Percentiles rank a stretch among this genome's conserved stretches.
Conservation (phyloP, 768 basidiomycete species). For the Lactarius pseudohatsudake region DNA sequence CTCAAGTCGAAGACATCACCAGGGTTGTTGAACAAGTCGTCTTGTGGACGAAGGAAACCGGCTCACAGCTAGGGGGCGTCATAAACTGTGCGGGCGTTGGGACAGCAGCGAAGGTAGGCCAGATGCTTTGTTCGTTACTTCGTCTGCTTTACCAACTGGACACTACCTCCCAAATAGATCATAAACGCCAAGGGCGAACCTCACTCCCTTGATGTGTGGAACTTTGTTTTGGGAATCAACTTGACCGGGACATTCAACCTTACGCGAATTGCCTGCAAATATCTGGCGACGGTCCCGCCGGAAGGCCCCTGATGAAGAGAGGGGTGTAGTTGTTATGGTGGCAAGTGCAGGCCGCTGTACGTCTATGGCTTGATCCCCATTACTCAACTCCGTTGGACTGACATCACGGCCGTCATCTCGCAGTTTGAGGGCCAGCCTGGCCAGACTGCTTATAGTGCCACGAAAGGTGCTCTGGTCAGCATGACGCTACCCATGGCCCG, state of each 20-base stretch:
- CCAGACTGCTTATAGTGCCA: slow-evolving; percentile 55
- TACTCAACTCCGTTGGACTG: not conserved
- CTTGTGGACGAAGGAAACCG: slow-evolving; percentile 36
- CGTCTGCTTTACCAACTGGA: not conserved
- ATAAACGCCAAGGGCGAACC: slow-evolving; percentile 48
- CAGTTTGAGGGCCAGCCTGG: slow-evolving; percentile 60
- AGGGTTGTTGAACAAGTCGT: slow-evolving; percentile 32
- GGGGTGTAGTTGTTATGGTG: slow-evolving; percentile 58
- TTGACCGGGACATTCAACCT: slow-evolving; percentile 61
- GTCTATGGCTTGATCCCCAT: not conserved
- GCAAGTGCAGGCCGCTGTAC: slow-evolving; percentile 51
- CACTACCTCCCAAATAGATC: slow-evolving; percentile 38
- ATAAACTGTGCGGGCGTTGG: slow-evolving; percentile 60
- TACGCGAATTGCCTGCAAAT: slow-evolving; percentile 51
- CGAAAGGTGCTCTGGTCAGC: slow-evolving; percentile 55
- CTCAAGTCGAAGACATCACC: slow-evolving; percentile 32
- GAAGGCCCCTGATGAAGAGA: slow-evolving; percentile 53
- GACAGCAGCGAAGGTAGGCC: slow-evolving; percentile 33
- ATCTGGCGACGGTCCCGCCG: slow-evolving; percentile 46
- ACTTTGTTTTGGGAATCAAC: slow-evolving; percentile 53
- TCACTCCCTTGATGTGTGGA: slow-evolving; percentile 52
- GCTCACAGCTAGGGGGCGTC: slow-evolving; percentile 54
- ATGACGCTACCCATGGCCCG: slow-evolving; percentile 63
- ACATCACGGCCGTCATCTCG: not conserved
- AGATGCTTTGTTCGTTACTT: not conserved